Base-by-base conservation (phyloP, 1,284 basidiomycete genomes). In the Pterulicium gracile region DNA sequence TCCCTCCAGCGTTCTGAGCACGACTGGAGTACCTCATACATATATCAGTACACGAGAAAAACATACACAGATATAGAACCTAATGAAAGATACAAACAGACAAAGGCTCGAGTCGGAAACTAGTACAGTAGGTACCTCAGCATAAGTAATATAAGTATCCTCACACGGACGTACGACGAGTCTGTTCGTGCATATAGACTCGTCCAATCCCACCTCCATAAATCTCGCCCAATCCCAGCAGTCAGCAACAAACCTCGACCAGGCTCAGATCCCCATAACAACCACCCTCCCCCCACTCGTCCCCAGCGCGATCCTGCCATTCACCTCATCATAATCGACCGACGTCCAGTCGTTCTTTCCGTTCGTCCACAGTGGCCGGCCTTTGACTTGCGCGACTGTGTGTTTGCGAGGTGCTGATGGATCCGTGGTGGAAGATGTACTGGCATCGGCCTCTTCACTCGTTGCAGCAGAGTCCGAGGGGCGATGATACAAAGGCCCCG, bases 291-390 rank as follows among this genome's bases (percentile, higher is more conserved):
- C 77, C 50, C 62, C 66, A 49, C 63, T 68, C 43, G 71, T 68
- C 4, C 72, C 77, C 15, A 80, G 48, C 3, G 62, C 75, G 43
- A 79, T 61, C 47, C 72, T 62, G 2, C 77, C 77, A 32, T 59
- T 53, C 41, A 65, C 64, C 54, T 79, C 77, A 48, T 76, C 72
- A 55, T 80, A 79, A 56, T 77, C 77, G 47, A 80, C 53, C 35
- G 71, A 65, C 4, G 70, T 69, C 77, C 77, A 80, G 44, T 65
- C 60, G 32, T 65, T 66, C 15, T 49, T 47, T 10, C 49, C 45
- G 40, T 61, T 62, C 2, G 52, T 52, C 23, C 17, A 50, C 22
- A 63, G 57, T 47, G 58, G 60, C 43, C 58, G 22, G 58, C 49
- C 42, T 48, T 57, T 46, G 42, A 47, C 45, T 23, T 60, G 56